These are phyloP conservation scores for Pistacia integerrima DNA, from an alignment of 345 rosid species.

Conservation along the genomic window DNA sequence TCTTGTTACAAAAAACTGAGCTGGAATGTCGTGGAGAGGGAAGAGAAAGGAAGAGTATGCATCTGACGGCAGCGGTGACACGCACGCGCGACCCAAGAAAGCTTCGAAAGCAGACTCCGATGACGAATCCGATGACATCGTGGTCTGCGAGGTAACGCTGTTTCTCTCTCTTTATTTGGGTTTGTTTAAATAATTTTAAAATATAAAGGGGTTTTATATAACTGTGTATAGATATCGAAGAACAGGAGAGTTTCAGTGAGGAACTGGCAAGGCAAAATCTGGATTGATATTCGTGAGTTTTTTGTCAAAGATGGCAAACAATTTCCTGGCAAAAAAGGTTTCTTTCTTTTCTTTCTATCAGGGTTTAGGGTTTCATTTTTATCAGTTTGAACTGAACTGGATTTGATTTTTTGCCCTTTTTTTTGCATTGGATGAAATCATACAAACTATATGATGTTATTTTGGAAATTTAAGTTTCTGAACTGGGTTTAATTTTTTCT, in stretches of 20 bases:
- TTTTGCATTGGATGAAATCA: background rate
- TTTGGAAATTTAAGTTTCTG: too few species aligned
- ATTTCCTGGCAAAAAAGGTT: constrained; percentile 87
- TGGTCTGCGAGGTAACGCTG: constrained; percentile 70
- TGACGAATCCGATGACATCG: constrained; percentile 64
- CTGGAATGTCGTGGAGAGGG: constrained; percentile 69
- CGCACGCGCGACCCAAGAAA: constrained; percentile 69
- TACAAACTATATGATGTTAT: background rate
- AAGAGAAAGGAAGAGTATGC: constrained; percentile 69
- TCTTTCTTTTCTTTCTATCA: background rate
- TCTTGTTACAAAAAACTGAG: background rate
- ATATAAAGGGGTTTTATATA: background rate
- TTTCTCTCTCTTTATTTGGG: background rate
- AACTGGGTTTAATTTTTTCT: too few species aligned
- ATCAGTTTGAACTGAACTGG: background rate
- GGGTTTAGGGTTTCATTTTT: background rate
- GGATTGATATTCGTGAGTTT: constrained; percentile 94
- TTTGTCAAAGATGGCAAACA: constrained; percentile 81
- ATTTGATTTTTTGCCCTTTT: background rate
- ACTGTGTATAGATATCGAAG: constrained; percentile 61
- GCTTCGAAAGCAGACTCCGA: constrained; percentile 48
- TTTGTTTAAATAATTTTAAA: background rate
- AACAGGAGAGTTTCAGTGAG: constrained; percentile 84
- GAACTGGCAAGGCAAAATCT: constrained; percentile 76
- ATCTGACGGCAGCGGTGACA: constrained; percentile 62